phyloP scores from a whole-genome alignment of 2,329 filamentous ascomycete species.

The Thielaviopsis euricoi region DNA sequence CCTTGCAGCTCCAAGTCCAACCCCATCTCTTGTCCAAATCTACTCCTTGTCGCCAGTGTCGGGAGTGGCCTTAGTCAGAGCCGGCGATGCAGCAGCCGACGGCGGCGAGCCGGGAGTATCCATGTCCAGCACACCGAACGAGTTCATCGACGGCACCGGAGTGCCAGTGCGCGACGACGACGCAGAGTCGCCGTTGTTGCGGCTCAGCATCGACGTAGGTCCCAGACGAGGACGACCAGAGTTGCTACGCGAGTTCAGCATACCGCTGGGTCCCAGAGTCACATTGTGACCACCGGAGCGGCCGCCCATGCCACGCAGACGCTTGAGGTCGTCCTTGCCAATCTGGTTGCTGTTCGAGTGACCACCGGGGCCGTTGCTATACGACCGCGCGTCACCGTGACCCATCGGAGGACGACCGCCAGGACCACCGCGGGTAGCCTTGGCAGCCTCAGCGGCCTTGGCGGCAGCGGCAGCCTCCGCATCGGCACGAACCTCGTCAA shows the following conservation, averaged over 20 bases:
- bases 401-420: constrained; percentile 51
- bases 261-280: constrained; percentile 65
- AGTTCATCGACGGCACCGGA: constrained; percentile 55
- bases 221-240: constrained; percentile 55
- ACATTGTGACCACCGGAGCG: constrained; percentile 45
- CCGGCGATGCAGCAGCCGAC: constrained; percentile 49
- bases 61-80: constrained; percentile 44
- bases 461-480: constrained; percentile 61
- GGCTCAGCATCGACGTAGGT: constrained; percentile 54
- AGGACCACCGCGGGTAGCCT: constrained; percentile 47
- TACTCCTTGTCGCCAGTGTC: constrained; percentile 32
- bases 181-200: constrained; percentile 69
- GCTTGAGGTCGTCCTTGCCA: constrained; percentile 78
- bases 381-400: constrained; percentile 60
- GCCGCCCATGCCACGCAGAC: constrained; percentile 46
- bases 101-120: constrained; percentile 55
- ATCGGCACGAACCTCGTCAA: constrained; percentile 77
- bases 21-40: constrained; percentile 29
- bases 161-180: constrained; percentile 81
- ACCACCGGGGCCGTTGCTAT: constrained; percentile 54
- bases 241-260: constrained; percentile 80
- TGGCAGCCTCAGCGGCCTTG: constrained; percentile 41
- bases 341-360: constrained; percentile 72
- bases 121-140: constrained; percentile 65
- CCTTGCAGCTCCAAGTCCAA: background rate